Base-by-base conservation (phyloP, 495 filamentous ascomycete species). In the Xylaria acuta region DNA sequence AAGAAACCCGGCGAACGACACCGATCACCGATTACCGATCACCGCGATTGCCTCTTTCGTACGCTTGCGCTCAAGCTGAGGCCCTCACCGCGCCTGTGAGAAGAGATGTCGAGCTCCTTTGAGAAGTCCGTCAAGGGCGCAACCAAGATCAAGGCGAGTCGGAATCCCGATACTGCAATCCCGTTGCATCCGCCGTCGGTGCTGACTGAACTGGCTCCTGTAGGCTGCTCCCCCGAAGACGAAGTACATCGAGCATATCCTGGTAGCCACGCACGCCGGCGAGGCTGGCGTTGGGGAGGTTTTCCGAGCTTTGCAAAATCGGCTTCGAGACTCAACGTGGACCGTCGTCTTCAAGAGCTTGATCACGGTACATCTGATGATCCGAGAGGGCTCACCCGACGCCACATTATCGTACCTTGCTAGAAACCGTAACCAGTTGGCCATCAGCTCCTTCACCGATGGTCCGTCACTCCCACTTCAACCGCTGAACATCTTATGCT, bases 221-320 rank as follows among this genome's bases (percentile, higher is more conserved):
- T 78, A 97, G 92, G 92, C 94, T 82, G 96, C 97, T 65, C 92
- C 96, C 71, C 96, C 96, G 30, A 99, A 99, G 85, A 95, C 97
- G 62, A 99, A 99, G 85, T 99, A 99, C 85, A 95, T 99, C 84
- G 97, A 99, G 80, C 94, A 97, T 78, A 97, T 99, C 79, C 88
- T 99, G 25, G 88, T 97, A 75, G 97, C 96, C 72, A 99, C 96
- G 41, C 94, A 98, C 82, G 90, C 94, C 5, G 96, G 96, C 73
- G 96, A 99, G 80, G 92, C 94, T 20, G 96, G 97, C 70, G 94
- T 99, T 60, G 97, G 92, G 54, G 96, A 99, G 82, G 92, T 99
- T 58, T 98, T 99, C 78, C 89, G 97, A 56, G 93, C 94, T 38
- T 83, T 99, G 32, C 94, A 97, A 76, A 89, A 92, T 77, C 88